Evolutionary conservation across 805 yeast species (phyloP).

Genomic region (Limtongia smithiae): DNA sequence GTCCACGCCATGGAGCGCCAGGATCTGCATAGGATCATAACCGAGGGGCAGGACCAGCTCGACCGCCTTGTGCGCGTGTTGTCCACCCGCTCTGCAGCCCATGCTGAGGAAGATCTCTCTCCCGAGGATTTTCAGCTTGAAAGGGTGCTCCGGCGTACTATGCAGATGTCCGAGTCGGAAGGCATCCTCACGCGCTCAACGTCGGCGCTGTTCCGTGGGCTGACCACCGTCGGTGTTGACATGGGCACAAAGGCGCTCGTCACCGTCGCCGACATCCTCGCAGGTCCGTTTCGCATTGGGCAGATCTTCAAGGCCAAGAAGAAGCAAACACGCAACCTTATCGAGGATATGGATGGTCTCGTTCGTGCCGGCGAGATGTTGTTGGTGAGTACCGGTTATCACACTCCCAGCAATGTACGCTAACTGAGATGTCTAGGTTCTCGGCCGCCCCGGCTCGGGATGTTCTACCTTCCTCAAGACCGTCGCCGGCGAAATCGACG

Average conservation of each 20-base stretch:
- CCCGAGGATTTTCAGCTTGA: slow-evolving; percentile 37
- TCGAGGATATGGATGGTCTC: slow-evolving; percentile 49
- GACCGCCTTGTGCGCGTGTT: slow-evolving; percentile 32
- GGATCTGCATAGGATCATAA: no score
- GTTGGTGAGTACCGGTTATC: no score
- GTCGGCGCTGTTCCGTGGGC: slow-evolving; percentile 40
- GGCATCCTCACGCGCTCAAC: slow-evolving; percentile 39
- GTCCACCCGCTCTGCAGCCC: slow-evolving; percentile 31
- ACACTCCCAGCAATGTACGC: no score
- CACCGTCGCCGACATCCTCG: slow-evolving; percentile 46
- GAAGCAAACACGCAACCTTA: slow-evolving; percentile 28
- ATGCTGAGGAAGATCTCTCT: slow-evolving; percentile 29
- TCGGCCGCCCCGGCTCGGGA: slow-evolving; percentile 79
- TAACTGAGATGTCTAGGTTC: no score
- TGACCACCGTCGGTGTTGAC: slow-evolving; percentile 47
- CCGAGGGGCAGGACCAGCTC: no score
- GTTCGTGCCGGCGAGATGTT: slow-evolving; percentile 61
- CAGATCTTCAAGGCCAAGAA: slow-evolving; percentile 20
- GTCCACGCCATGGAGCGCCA: no score
- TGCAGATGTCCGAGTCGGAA: slow-evolving; percentile 29
- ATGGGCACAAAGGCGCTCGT: slow-evolving; percentile 45
- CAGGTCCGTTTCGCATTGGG: slow-evolving; percentile 29
- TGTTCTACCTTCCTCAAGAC: slow-evolving; percentile 63
- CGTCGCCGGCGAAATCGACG: slow-evolving; percentile 62
- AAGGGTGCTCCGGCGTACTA: slow-evolving; percentile 32